Evolutionary conservation across 208 protist genomes (phyloP), one percentile per base, ranked within the genome.

Genomic region (Trypanosoma grayi): DNA sequence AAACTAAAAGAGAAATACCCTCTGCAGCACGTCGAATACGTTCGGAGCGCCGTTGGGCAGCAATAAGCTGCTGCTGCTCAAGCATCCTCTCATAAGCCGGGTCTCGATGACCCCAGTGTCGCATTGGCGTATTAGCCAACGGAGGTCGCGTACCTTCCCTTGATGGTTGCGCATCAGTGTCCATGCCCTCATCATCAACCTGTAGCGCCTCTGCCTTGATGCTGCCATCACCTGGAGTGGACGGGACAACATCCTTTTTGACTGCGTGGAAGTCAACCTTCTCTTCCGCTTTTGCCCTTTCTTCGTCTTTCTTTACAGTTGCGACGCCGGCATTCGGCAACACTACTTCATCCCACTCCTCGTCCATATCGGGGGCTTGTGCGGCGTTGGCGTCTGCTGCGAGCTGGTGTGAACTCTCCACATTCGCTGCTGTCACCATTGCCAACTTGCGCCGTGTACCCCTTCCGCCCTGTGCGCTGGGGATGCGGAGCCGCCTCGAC

Each of bases 311-410:
- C 33, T 24, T 33, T 13, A 31, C 37, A 20, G 30, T 13, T 11
- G 44, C 14, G 20, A 33, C 36, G 4, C 30, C 30, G 1, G 50
- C 39, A 34, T 55, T 59, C 18, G 79, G 80, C 18, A 93, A 58
- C 9, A 81, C 72, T n/a, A 93, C 84, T 43, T 92, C 86, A 45
- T 93, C 86, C 86, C 85, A 93, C 45, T 93, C 90, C 56, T 93
- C 80, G n/a, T 77, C 79, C 7, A 77, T 74, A 25, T 78, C 66
- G 2, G 70, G 74, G 2, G 45, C 48, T 16, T 72, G 46, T 8
- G 10, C 24, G 20, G 44, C 25, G 47, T 39, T 25, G 24, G 36
- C 31, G 5, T 4, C 28, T 3, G 28, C 16, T 30, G 22, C 24
- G 4, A 31, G 47, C 64, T 62, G 13, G 43, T 37, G 43, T 24